Percentiles rank a stretch among this genome's conserved stretches.
Conservation (phyloP, 2,329 filamentous ascomycete genomes). For the Pseudohalonectria lignicola region DNA sequence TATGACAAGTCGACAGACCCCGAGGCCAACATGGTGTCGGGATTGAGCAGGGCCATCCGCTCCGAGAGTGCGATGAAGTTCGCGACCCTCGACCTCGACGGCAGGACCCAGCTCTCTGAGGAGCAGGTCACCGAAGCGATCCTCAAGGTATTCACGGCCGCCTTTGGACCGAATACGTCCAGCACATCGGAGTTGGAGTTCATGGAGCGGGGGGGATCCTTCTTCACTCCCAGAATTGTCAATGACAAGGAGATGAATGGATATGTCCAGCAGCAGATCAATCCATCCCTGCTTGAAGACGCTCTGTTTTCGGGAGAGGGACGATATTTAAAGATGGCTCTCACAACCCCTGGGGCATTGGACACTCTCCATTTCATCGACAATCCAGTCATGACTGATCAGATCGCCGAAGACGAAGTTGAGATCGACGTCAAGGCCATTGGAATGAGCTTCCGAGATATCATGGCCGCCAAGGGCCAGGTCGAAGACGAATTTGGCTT, state of each 20-base stretch:
- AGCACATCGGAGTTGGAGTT: slow-evolving; percentile 29
- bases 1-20: slow-evolving; percentile 23
- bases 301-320: slow-evolving; percentile 25
- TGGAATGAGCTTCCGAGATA: slow-evolving; percentile 35
- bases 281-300: slow-evolving; percentile 22
- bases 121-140: slow-evolving; percentile 12
- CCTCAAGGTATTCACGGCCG: slow-evolving; percentile 21
- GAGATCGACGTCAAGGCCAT: slow-evolving; percentile 31
- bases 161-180: slow-evolving; percentile 20
- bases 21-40: slow-evolving; percentile 31
- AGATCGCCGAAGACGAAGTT: slow-evolving; percentile 22
- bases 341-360: slow-evolving; percentile 24
- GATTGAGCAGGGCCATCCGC: slow-evolving; percentile 31
- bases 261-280: slow-evolving; percentile 29
- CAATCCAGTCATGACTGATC: slow-evolving; percentile 15
- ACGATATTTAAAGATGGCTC: slow-evolving; percentile 22
- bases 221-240: slow-evolving; percentile 27
- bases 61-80: slow-evolving; percentile 33
- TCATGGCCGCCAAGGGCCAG: slow-evolving; percentile 29
- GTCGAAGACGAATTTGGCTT: slow-evolving; percentile 21
- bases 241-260: slow-evolving; percentile 29
- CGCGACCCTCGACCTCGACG: slow-evolving; percentile 33
- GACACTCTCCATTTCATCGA: slow-evolving; percentile 28
- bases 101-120: slow-evolving; percentile 11
- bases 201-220: slow-evolving; percentile 23